Base-by-base conservation (phyloP, 192 early-diverging fungal species). In the Backusella mclennaniae region DNA sequence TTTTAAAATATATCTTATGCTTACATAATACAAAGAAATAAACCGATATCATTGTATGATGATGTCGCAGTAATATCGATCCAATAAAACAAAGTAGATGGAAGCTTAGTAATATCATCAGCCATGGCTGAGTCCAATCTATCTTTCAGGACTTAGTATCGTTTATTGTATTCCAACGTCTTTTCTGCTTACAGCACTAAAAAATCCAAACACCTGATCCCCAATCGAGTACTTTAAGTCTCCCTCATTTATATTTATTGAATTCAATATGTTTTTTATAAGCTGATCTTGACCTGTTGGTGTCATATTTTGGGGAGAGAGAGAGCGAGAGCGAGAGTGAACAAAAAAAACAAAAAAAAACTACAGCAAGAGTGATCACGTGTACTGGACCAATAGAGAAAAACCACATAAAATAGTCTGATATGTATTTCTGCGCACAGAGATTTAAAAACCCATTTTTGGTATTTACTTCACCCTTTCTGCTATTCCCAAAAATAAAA, bases 81-180 rank as follows among this genome's bases (percentile, higher is more conserved):
- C 35, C 36, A 2, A 88, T 23, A 49, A 88, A 79, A 67, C 80
- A 76, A 19, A 77, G 21, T 23, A 80, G n/a, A 67, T 88, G 87
- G 53, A 85, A 70, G 1, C 66, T 68, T 35, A 88, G 38, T 19
- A 88, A 80, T 38, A 67, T 63, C 26, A 80, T 68, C 7, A 88
- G 79, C 84, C 84, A 88, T 8, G 79, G 82, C 75, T 88, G 87
- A 19, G 81, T 77, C 87, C 87, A 88, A 39, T 88, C 85, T 31
- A 88, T 67, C 87, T 88, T 59, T 59, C 21, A 26, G 23, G 3
- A 26, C 23, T 59, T 14, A 14, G 9, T 12, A 21, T 26, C n/a
- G 33, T 21, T 78, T 29, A 39, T 59, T 12, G 8, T 12, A 26
- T 26, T 59, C 14, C 12, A 19, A 49, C 3, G 9, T 26, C 12